Evolutionary conservation across 331 rosid species (phyloP).

Genomic region (Phaseolus coccineus): DNA sequence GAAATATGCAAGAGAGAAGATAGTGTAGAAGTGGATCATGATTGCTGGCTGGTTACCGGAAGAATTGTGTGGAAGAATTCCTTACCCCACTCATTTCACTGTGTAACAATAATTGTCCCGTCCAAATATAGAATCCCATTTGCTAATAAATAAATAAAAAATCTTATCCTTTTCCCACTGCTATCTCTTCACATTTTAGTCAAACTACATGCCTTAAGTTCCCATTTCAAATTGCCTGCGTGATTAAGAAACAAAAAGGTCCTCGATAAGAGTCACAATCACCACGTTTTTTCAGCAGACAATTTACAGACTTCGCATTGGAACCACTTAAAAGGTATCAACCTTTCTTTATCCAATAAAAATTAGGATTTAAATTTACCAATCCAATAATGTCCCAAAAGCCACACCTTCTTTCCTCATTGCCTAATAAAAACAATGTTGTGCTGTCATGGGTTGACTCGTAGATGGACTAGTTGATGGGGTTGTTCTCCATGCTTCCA

Average conservation of each 20-base stretch:
- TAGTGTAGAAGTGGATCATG: not conserved
- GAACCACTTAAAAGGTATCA: not conserved
- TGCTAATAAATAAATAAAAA: not conserved
- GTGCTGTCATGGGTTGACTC: not conserved
- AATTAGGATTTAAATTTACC: not conserved
- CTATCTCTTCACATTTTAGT: not conserved
- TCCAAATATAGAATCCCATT: not conserved
- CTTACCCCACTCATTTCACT: not conserved
- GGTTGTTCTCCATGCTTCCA: not conserved
- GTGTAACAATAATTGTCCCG: not conserved
- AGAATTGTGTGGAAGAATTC: not conserved
- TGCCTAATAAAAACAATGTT: not conserved
- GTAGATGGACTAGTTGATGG: not conserved
- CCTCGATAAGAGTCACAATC: not conserved
- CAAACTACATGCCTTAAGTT: not conserved
- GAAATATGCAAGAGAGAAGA: too few species aligned
- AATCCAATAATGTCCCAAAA: not conserved
- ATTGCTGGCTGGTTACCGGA: not conserved
- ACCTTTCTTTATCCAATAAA: too few species aligned
- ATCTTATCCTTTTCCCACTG: not conserved
- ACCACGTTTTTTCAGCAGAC: not conserved
- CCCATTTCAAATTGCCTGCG: slow-evolving; percentile 3
- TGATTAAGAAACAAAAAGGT: not conserved
- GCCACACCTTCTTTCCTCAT: not conserved
- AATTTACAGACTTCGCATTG: not conserved